Base-by-base conservation (phyloP, 1,284 basidiomycete species). In the Fomitopsis pinicola region DNA sequence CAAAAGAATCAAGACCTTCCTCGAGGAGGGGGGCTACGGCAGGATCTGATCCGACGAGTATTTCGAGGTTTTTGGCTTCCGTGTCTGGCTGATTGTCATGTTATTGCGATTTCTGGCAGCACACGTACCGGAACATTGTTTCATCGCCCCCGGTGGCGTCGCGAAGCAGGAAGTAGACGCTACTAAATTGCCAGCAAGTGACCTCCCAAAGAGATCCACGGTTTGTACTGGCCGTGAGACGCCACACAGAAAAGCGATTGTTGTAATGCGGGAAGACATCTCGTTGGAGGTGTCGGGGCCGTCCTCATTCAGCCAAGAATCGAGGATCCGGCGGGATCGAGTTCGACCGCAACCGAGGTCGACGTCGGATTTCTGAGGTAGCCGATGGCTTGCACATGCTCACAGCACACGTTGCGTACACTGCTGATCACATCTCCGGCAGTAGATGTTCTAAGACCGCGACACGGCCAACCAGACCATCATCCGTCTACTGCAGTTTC, bases 11-110 rank as follows among this genome's bases (percentile, higher is more conserved):
- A 84, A 86, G 66, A 70, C 64, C 12, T 94, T 95, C 71, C 84
- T 91, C 64, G 83, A 82, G 66, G 75, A 81, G 46, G 86, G 88
- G 1, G 82, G 81, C 28, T 87, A 89, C 69, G 91, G 88, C 26
- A 83, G 77, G 69, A 85, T 89, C 9, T 83, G 59, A 54, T 10
- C 35, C 35, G 35, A 40, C 28, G 28, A 8, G 28, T 33, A 50
- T 30, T 17, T 33, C 28, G 28, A 50, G 48, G 28, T 2, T 50
- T 26, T 30, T 33, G 48, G 30, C 15, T 50, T 50, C 48, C 28
- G 28, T 26, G 17, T 15, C 22, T 28, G 48, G 22, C 48, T 33
- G 48, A 50, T 50, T 22, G 48, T 33, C 48, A 50, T 50, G 17
- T 14, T 12, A 50, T 50, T 30, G 28, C 15, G 5, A 50, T 33